Base-by-base conservation (phyloP, 2,329 filamentous ascomycete species). In the Phoma sp. region DNA sequence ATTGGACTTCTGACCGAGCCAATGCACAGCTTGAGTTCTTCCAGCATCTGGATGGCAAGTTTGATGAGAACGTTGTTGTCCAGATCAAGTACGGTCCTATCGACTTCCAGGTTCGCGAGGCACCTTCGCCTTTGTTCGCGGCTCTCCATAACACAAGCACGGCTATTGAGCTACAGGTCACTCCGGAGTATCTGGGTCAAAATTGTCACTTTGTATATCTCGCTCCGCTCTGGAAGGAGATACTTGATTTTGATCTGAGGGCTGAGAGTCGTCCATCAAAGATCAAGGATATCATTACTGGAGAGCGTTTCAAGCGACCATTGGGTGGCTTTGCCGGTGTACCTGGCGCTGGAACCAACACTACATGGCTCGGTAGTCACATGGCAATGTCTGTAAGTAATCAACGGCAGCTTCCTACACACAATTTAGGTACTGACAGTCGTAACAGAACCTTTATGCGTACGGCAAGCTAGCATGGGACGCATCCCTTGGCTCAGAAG, bases 71-170 rank as follows among this genome's bases (percentile, higher is more conserved):
- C 41, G 87, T 90, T 0, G 79, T 90, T 0, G 79, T 90, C 2
- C 88, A 91, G 67, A 86, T 90, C 72, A 91, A 90, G 71, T 89
- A 87, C 58, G 88, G 88, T 0, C 87, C 88, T 0, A 90, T 90
- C 55, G 88, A 90, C 66, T 90, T 90, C 70, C 88, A 90, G 64
- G 85, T 89, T 9, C 82, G 88, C 32, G 88, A 90, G 68, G 84
- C 88, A 1, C 73, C 80, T 1, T 88, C 84, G 4, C 87, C 88
- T 0, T 73, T 91, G 1, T 89, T 90, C 58, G 80, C 78, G 5
- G 78, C 81, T 40, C 62, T 83, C 6, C 68, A 62, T 36, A 68
- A 81, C 4, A 82, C 80, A 0, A 79, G 70, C 40, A 75, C 70
- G 3, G 84, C 85, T 0, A 84, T 90, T 33, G 88, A 90, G 68